Evolutionary conservation across 805 yeast genomes (phyloP), one percentile per base, ranked within the genome.

Genomic region (Sungouiozyma ichnusensis): DNA sequence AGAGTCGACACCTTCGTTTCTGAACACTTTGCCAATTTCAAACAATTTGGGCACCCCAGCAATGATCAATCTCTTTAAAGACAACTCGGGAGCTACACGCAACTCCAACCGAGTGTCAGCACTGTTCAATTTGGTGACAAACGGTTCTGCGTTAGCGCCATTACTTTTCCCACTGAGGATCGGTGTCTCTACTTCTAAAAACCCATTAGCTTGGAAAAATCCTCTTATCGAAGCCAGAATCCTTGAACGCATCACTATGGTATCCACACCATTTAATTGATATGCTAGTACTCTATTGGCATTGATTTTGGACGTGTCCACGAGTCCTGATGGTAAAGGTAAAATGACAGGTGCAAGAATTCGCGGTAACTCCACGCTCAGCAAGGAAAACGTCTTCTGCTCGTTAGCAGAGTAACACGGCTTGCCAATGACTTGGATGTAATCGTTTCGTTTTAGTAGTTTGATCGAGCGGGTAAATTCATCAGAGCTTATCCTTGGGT

Each of bases 71-170:
- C 83, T 73, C 56, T 92, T 92, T 42, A 92, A 71, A 96, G 96
- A 92, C 33, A 92, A 64, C 55, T 90, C 98, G 0, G 98, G 98
- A 0, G 98, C 97, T 2, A 92, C 90, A 35, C 98, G 66, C 36
- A 92, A 60, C 42, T 75, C 79, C 7, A 86, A 61, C 11, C 65
- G 64, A 1, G 53, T 40, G 2, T 47, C 46, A 2, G 46, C 46
- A 16, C 64, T 65, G 34, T 61, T 58, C 35, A 71, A 60, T 2
- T 48, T 40, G 0, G 97, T 86, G 1, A 54, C 54, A 51, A 92
- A 92, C 0, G 97, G 95, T n/a, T 73, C 72, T 0, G 98, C 97
- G 52, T 79, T 78, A 4, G 99, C 98, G 2, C 98, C 98, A 15
- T 86, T 84, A 0, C 87, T 76, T 1, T 79, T 77, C 5, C 66